Base-by-base conservation (phyloP, 1,139 yeast genomes). In the Zygoascus sp. region DNA sequence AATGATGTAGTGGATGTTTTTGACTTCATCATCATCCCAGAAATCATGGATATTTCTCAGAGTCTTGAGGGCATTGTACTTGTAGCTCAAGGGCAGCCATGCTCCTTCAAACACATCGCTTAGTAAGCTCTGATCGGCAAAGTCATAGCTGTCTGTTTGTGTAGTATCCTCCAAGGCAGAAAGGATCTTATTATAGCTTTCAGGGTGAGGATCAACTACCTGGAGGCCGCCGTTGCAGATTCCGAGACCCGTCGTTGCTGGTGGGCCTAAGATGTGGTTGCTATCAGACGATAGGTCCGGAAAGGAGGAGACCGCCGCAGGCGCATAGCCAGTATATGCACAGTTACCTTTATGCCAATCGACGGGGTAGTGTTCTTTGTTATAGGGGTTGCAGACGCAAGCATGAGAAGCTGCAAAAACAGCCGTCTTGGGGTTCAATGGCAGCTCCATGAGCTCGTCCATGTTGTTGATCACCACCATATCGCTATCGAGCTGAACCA, bases 341-440 rank as follows among this genome's bases (percentile, higher is more conserved):
- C 83, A 77, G 56, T 77, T 76, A 39, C 62, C 66, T 2, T 66
- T 64, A 2, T 66, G 53, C 82, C 82, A 77, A 51, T 73, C 66
- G 42, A 55, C 51, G n/a, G 83, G 83, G 52, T 77, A 77, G 54
- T 77, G 79, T 1, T 68, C 55, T 51, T 70, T 69, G 21, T 68
- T 58, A 58, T 72, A 66, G 2, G 83, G 82, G 52, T 77, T 77
- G 60, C 82, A 77, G 17, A 76, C 78, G 58, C 83, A 77, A 1
- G 81, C 81, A 54, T 77, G 79, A n/a, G 76, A 60, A 0, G 81
- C 80, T 0, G 80, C 82, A 62, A 77, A 77, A 2, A 67, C 69
- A 2, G 59, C 60, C 17, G 58, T 56, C 37, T 62, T 53, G 1
- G 55, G 60, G 38, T 60, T 53, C 30, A 75, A 58, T 15, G 64